Conservation (phyloP, 352 stramenopile genomes). For the Phytopythium ostracodes region DNA sequence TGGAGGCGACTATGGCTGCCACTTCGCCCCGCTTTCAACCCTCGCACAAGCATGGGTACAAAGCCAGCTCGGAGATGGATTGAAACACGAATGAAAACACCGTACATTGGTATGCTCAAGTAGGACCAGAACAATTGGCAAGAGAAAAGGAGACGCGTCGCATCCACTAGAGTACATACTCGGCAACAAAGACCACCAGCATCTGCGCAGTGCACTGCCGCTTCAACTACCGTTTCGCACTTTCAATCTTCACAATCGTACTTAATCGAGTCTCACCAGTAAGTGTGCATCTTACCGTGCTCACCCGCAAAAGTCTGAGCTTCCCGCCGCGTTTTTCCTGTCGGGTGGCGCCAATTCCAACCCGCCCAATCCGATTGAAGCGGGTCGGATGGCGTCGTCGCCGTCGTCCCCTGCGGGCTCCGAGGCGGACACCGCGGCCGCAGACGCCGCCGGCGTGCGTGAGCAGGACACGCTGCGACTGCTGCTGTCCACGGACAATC, state of each 20-base stretch:
- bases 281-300: too few species aligned
- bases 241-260: too few species aligned
- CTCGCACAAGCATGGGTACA: neutral
- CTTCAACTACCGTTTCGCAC: too few species aligned
- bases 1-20: neutral
- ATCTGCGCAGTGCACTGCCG: too few species aligned
- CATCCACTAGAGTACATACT: too few species aligned
- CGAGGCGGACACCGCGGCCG: neutral
- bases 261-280: too few species aligned
- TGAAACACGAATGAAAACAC: neutral
- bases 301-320: too few species aligned
- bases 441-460: slow-evolving; percentile 10
- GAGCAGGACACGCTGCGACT: slow-evolving; percentile 72
- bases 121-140: too few species aligned
- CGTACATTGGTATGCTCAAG: too few species aligned
- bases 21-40: neutral
- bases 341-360: neutral
- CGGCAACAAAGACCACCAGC: too few species aligned
- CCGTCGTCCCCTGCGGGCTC: neutral
- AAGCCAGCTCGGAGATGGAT: neutral
- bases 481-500: slow-evolving; percentile 98
- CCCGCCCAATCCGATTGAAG: neutral
- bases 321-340: neutral
- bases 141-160: too few species aligned
- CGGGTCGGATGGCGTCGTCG: neutral